Percentiles rank a stretch among this genome's conserved stretches.
Evolutionary conservation across 2,329 filamentous ascomycete genomes (phyloP).

Genomic region (Xylariaceae sp.): DNA sequence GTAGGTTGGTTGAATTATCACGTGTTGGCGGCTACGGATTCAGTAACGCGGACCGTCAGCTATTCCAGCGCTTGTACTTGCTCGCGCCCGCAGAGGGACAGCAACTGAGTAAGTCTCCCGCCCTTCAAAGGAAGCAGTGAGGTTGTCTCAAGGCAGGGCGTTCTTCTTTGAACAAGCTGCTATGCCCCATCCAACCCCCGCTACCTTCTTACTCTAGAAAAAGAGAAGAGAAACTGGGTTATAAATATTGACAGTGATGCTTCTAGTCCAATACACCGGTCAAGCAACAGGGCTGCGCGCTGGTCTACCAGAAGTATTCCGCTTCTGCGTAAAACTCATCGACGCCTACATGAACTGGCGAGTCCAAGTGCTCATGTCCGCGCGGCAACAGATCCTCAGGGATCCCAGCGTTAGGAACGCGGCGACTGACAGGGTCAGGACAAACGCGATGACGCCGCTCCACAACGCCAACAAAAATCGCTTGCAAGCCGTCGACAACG

Average conservation of each 20-base stretch:
- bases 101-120: background rate
- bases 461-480: background rate
- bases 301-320: conserved; percentile 10
- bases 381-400: background rate
- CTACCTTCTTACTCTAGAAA: no score
- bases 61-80: conserved; percentile 4
- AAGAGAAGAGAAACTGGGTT: no score
- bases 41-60: background rate
- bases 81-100: conserved; percentile 14
- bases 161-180: background rate
- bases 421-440: background rate
- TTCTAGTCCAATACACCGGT: background rate
- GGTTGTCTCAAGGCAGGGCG: no score
- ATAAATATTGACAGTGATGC: no score
- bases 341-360: conserved; percentile 20
- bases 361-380: background rate
- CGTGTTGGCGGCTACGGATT: background rate
- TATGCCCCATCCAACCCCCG: no score
- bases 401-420: background rate
- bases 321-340: background rate
- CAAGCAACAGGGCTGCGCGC: background rate
- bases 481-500: background rate
- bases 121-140: no score
- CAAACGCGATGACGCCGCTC: background rate
- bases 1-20: conserved; percentile 5